These are phyloP conservation scores for Pharnaceum exiguum DNA, from an alignment of 148 eudicot species.

Conservation along the genomic window DNA sequence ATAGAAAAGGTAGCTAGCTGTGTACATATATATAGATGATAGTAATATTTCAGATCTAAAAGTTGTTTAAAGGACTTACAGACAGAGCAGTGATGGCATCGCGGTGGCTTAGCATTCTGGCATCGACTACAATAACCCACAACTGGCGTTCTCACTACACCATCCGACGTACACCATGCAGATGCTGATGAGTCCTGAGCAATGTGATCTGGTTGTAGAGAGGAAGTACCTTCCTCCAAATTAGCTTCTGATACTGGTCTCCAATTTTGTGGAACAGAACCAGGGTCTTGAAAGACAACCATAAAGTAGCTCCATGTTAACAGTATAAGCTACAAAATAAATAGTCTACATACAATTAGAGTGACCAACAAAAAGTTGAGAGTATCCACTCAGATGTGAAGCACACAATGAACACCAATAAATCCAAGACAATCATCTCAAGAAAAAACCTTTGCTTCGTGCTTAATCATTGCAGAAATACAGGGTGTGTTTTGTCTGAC, in stretches of 20 bases:
- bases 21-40: not conserved
- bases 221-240: slow-evolving; percentile 50
- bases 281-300: slow-evolving; percentile 86
- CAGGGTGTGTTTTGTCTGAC: no score
- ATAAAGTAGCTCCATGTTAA: slow-evolving; percentile 79
- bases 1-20: not conserved
- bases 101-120: slow-evolving; percentile 83
- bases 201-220: slow-evolving; percentile 28
- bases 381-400: not conserved
- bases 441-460: not conserved
- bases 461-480: not conserved
- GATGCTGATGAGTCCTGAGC: slow-evolving; percentile 30
- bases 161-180: slow-evolving; percentile 41
- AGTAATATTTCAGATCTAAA: not conserved
- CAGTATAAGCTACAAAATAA: slow-evolving; percentile 69
- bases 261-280: slow-evolving; percentile 91
- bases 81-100: slow-evolving; percentile 95
- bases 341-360: slow-evolving; percentile 25
- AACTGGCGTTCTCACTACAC: slow-evolving; percentile 35
- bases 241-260: slow-evolving; percentile 40
- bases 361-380: not conserved
- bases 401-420: not conserved
- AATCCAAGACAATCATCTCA: not conserved
- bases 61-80: slow-evolving; percentile 44
- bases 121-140: slow-evolving; percentile 55